Base-by-base conservation (phyloP, 2,329 filamentous ascomycete species). In the Aspergillus candidus region DNA sequence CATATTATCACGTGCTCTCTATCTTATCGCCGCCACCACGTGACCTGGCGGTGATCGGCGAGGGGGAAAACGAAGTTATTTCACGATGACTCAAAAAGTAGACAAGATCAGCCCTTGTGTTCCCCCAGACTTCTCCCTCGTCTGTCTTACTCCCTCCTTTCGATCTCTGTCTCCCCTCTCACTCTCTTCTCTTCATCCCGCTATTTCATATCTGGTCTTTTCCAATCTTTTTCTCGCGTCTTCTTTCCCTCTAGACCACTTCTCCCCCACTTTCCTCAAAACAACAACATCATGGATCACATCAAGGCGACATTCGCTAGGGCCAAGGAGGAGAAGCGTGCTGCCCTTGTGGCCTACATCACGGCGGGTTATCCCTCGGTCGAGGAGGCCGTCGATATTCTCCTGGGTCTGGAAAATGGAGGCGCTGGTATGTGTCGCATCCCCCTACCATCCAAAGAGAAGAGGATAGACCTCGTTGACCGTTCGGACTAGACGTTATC, bases 271-370 rank as follows among this genome's bases (percentile, higher is more conserved):
- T 41, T 46, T 33, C 51, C 41, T 44, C 47, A 8, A 7, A 8
- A 27, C 22, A 27, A 27, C 48, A 37, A 43, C 52, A 65, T 41
- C 35, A 75, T 75, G 72, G 76, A 80, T 43, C 68, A 63, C 32
- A 73, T 81, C 49, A 79, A 78, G 60, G 58, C 68, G 45, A 74
- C 74, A 4, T 81, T 81, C 57, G 75, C 74, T 41, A 70, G 70
- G 65, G 78, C 76, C 68, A 79, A 78, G 60, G 64, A 70, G 54
- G 74, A 80, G 56, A 70, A 60, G 53, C 66, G 93, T 79, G 75
- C 87, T 54, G 91, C 93, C 40, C 78, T 98, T 50, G 88, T 98
- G 53, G 90, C 90, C 22, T 98, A 98, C 76, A 88, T 96, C 63
- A 98, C 93, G 18, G 90, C 91, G 46, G 93, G 93, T 44, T 98